phyloP scores from a whole-genome alignment of 768 basidiomycete species.

The Lactarius akahatsu region DNA sequence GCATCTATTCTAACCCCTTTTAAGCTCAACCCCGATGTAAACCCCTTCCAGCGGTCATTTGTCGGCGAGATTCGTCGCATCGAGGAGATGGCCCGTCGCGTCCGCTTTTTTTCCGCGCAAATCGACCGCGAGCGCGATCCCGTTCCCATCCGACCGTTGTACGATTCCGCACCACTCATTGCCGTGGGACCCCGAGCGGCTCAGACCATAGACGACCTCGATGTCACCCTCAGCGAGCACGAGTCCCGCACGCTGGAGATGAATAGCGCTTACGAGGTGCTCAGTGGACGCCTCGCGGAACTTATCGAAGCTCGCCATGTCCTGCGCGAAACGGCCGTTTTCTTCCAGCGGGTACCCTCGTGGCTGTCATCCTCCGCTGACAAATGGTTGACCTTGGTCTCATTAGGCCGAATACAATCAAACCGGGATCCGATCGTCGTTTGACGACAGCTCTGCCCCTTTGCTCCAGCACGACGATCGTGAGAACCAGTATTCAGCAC shows the following conservation, averaged over 20 bases:
- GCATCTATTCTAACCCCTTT: background rate
- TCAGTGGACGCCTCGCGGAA: conserved; percentile 84
- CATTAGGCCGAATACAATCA: conserved; percentile 76
- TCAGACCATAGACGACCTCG: conserved; percentile 91
- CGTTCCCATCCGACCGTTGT: conserved; percentile 78
- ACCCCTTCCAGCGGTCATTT: conserved; percentile 98
- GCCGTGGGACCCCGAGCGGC: conserved; percentile 91
- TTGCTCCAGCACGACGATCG: conserved; percentile 90
- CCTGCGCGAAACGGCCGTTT: conserved; percentile 90
- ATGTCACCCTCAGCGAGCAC: conserved; percentile 81
- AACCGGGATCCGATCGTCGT: conserved; percentile 78
- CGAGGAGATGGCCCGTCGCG: conserved; percentile 94
- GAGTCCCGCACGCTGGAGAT: conserved; percentile 83
- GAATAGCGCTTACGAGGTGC: conserved; percentile 89
- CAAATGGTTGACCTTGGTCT: background rate
- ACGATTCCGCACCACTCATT: conserved; percentile 82
- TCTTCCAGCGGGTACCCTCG: conserved; percentile 77
- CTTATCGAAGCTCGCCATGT: conserved; percentile 94
- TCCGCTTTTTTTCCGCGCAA: conserved; percentile 85
- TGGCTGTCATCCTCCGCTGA: background rate
- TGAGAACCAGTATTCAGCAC: conserved; percentile 54
- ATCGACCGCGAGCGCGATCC: conserved; percentile 84
- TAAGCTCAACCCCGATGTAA: conserved; percentile 91
- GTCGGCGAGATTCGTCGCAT: conserved; percentile 93
- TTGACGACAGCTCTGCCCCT: conserved; percentile 89